Conservation (phyloP, 495 filamentous ascomycete genomes). For the Penicillium chermesinum region DNA sequence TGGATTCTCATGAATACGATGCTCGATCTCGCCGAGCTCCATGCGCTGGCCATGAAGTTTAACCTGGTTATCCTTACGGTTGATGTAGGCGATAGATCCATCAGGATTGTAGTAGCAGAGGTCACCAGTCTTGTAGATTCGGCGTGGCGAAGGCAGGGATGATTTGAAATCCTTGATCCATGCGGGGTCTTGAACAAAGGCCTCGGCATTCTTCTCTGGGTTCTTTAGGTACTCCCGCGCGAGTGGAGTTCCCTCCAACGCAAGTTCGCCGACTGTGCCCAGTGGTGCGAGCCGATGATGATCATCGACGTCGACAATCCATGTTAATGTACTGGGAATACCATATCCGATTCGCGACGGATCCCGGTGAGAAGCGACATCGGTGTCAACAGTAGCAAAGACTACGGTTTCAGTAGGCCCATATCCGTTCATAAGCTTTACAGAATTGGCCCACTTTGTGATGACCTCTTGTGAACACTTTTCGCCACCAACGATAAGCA, state of each 20-base stretch:
- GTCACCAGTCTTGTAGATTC: conserved; percentile 48
- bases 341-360: conserved; percentile 47
- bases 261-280: conserved; percentile 51
- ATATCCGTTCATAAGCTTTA: conserved; percentile 53
- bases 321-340: conserved; percentile 42
- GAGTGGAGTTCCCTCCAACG: conserved; percentile 44
- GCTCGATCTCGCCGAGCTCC: conserved; percentile 52
- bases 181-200: conserved; percentile 38
- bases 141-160: conserved; percentile 18
- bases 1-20: conserved; percentile 30
- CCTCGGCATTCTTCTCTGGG: conserved; percentile 43
- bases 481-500: conserved; percentile 45
- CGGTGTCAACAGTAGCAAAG: conserved; percentile 33
- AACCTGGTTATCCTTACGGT: conserved; percentile 61
- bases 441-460: conserved; percentile 47
- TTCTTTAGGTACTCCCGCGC: conserved; percentile 52
- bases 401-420: conserved; percentile 53
- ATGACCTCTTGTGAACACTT: conserved; percentile 46
- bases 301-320: conserved; percentile 52
- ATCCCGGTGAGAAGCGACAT: conserved; percentile 25
- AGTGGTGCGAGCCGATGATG: conserved; percentile 44
- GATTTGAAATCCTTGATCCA: conserved; percentile 29
- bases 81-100: conserved; percentile 49
- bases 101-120: conserved; percentile 50
- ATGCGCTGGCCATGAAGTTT: conserved; percentile 66